These are phyloP conservation scores for Kwoniella bestiolae DNA, from an alignment of 768 basidiomycete genomes.

Conservation along the genomic window DNA sequence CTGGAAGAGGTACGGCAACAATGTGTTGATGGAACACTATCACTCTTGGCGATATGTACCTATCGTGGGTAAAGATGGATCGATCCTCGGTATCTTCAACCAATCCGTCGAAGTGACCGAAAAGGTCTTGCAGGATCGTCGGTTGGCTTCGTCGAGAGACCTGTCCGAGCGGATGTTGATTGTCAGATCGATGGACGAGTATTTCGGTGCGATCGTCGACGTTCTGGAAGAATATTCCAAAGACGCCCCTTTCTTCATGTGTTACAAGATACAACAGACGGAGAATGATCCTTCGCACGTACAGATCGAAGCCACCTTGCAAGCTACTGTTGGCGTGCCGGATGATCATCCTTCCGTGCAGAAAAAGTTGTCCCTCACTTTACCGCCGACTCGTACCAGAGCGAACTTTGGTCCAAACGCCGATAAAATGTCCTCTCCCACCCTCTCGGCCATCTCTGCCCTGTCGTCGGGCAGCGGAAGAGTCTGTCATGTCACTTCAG, in stretches of 20 bases:
- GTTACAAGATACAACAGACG: conserved; percentile 37
- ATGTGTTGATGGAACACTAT: conserved; percentile 36
- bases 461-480: conserved; percentile 41
- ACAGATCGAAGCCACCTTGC: conserved; percentile 24
- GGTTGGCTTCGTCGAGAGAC: conserved; percentile 35
- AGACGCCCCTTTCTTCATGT: conserved; percentile 48
- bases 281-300: not conserved
- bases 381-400: conserved; percentile 15
- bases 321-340: conserved; percentile 40
- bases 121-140: conserved; percentile 37
- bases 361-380: conserved; percentile 3
- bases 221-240: conserved; percentile 40
- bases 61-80: conserved; percentile 33
- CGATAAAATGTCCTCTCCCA: conserved; percentile 43
- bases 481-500: conserved; percentile 24
- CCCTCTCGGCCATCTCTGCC: conserved; percentile 46
- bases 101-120: conserved; percentile 42
- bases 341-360: conserved; percentile 36
- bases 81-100: conserved; percentile 44
- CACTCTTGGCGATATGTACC: conserved; percentile 47
- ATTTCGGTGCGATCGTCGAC: conserved; percentile 30
- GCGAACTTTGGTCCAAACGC: conserved; percentile 34
- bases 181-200: conserved; percentile 36
- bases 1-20: conserved; percentile 29
- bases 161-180: conserved; percentile 42